Conservation (phyloP, 371 early-diverging fungal genomes). For the Fennellomyces sp. region DNA sequence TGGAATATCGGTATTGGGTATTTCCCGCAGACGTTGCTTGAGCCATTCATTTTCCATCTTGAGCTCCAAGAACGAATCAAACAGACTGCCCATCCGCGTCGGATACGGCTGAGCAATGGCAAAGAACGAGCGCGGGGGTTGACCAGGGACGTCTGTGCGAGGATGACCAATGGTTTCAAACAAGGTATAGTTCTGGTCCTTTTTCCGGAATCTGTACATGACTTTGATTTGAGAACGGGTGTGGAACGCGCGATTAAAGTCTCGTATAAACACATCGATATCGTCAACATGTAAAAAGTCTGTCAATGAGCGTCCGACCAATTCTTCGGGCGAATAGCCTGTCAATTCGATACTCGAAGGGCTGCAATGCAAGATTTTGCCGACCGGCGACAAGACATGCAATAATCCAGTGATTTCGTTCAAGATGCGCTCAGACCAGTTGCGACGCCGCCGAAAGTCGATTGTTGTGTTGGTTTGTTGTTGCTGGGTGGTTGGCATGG, state of each 20-base stretch:
- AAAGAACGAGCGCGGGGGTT: constrained; percentile 48
- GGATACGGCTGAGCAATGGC: constrained; percentile 58
- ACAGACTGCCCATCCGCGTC: constrained; percentile 42
- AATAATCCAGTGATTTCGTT: constrained; percentile 65
- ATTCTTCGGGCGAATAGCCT: constrained; percentile 64
- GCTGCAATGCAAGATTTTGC: constrained; percentile 60
- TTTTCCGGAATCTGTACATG: constrained; percentile 54
- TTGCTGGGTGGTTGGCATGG: background rate
- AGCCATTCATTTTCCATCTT: constrained; percentile 61
- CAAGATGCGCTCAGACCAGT: constrained; percentile 59
- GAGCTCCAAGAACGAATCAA: constrained; percentile 59
- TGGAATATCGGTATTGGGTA: background rate
- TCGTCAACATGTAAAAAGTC: constrained; percentile 59
- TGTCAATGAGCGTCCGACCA: constrained; percentile 52
- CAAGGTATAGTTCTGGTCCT: constrained; percentile 49
- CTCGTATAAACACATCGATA: constrained; percentile 23
- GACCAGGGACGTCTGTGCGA: constrained; percentile 25
- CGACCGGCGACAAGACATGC: constrained; percentile 61
- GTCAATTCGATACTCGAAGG: constrained; percentile 56
- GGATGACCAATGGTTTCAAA: constrained; percentile 58
- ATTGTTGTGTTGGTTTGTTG: constrained; percentile 2
- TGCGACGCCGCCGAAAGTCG: constrained; percentile 56
- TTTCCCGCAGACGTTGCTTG: constrained; percentile 13
- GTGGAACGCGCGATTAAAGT: constrained; percentile 44
- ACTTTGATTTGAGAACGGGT: constrained; percentile 42